Conservation (phyloP, 140 eudicot genomes). For the Anethum foeniculum region DNA sequence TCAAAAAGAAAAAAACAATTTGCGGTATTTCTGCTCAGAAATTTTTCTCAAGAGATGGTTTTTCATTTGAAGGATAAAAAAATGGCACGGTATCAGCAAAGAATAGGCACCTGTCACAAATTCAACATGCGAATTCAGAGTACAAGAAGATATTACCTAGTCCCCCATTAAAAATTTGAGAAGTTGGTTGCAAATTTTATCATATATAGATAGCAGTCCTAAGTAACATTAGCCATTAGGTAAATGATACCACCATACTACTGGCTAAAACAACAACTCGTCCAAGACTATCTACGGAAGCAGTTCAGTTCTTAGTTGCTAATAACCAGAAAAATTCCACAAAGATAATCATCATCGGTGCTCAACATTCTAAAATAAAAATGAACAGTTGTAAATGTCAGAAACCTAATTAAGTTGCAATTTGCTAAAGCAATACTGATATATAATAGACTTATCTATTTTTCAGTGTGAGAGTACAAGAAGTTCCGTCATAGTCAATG, state of each 20-base stretch:
- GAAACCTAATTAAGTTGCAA: neutral
- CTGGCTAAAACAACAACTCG: neutral
- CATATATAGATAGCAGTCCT: neutral
- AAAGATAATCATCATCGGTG: neutral
- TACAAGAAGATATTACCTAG: neutral
- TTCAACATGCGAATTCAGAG: neutral
- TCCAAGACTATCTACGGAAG: neutral
- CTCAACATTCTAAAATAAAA: neutral
- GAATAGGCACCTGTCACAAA: neutral
- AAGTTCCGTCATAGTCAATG: neutral
- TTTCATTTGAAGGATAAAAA: neutral
- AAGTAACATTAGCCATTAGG: neutral
- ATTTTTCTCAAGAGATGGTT: neutral
- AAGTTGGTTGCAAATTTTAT: neutral
- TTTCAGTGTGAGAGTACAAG: neutral
- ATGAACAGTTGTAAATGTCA: neutral
- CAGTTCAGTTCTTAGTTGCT: neutral
- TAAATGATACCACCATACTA: neutral
- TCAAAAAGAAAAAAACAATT: neutral
- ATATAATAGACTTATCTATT: neutral
- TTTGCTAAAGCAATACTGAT: neutral
- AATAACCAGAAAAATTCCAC: neutral
- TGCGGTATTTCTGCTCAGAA: neutral
- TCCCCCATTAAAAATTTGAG: neutral
- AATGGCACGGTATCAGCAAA: neutral